A percentile compares a stretch with the other conserved stretches of the same genome.
These are phyloP conservation scores for Tranzscheliella williamsii DNA, from an alignment of 1,284 basidiomycete genomes.

Conservation along the genomic window DNA sequence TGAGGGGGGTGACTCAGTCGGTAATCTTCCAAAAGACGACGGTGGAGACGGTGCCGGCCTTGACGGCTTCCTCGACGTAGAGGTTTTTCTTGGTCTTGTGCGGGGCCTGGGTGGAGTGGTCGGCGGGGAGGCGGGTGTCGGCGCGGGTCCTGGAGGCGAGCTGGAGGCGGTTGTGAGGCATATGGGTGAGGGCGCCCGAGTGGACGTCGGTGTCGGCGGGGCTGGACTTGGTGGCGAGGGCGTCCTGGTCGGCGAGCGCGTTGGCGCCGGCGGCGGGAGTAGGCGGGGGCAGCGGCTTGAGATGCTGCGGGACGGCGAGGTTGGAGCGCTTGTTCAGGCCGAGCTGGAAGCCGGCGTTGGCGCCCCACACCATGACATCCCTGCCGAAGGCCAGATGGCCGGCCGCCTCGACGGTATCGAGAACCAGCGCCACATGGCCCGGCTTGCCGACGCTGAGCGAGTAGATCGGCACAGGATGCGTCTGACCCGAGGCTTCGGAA, in stretches of 20 bases:
- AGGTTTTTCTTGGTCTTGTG: conserved; percentile 34
- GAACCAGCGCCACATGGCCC: conserved; percentile 67
- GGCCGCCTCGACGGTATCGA: conserved; percentile 51
- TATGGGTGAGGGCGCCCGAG: conserved; percentile 49
- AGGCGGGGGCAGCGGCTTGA: conserved; percentile 63
- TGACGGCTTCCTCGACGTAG: conserved; percentile 43
- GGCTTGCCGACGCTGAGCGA: conserved; percentile 70
- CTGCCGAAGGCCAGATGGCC: conserved; percentile 62
- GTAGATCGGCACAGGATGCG: conserved; percentile 72
- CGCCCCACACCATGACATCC: conserved; percentile 66
- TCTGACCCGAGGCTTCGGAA: conserved; percentile 18
- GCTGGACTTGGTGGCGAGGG: conserved; percentile 8
- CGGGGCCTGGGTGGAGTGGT: neutral
- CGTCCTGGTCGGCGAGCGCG: conserved; percentile 19
- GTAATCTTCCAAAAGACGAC: conserved; percentile 52
- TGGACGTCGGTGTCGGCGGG: conserved; percentile 36
- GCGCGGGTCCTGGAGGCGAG: conserved; percentile 39
- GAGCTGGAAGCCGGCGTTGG: conserved; percentile 52
- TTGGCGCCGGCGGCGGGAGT: conserved; percentile 15
- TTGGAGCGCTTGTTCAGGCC: conserved; percentile 82
- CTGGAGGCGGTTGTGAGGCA: conserved; percentile 55
- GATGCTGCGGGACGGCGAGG: conserved; percentile 70
- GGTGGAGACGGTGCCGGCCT: conserved; percentile 43
- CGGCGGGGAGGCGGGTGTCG: conserved; percentile 23
- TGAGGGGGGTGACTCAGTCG: conserved; percentile 11